These are phyloP conservation scores for Austroboletus novae-zelandiae DNA, from an alignment of 1,284 basidiomycete species.

Conservation along the genomic window DNA sequence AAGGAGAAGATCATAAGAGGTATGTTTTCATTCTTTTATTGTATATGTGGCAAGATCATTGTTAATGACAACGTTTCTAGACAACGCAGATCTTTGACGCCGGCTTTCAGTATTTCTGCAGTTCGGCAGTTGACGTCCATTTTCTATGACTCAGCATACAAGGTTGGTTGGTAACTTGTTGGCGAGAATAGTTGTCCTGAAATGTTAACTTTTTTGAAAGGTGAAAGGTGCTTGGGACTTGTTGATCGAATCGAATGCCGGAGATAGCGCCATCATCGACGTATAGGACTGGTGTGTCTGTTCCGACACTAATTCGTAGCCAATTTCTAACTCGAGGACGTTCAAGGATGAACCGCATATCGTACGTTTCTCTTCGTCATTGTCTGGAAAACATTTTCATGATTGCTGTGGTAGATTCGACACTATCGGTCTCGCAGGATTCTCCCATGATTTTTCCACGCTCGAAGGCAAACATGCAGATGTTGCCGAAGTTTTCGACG, in stretches of 20 bases:
- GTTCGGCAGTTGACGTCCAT: too few species aligned
- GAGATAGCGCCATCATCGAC: conserved; percentile 40
- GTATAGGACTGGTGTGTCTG: conserved; percentile 39
- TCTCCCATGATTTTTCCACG: conserved; percentile 37
- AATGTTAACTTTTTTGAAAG: conserved; percentile 2
- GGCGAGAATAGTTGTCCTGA: neutral
- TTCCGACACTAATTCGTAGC: neutral
- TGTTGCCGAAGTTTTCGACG: conserved; percentile 46
- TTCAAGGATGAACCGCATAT: conserved; percentile 46
- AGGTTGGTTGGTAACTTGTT: neutral
- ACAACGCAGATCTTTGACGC: too few species aligned
- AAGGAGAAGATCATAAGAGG: too few species aligned
- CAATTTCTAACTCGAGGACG: neutral
- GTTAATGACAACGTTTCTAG: too few species aligned
- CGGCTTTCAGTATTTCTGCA: too few species aligned
- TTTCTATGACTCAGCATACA: too few species aligned
- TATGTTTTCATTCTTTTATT: too few species aligned
- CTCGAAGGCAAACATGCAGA: conserved; percentile 39
- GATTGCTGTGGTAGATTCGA: conserved; percentile 17
- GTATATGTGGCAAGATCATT: too few species aligned
- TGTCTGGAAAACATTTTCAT: neutral
- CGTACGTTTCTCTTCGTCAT: conserved; percentile 32
- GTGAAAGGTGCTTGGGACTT: conserved; percentile 52
- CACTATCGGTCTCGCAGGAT: conserved; percentile 46
- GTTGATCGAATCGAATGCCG: conserved; percentile 38